Evolutionary conservation across 352 stramenopile species (phyloP).

Genomic region (Globisporangium mamillatum): DNA sequence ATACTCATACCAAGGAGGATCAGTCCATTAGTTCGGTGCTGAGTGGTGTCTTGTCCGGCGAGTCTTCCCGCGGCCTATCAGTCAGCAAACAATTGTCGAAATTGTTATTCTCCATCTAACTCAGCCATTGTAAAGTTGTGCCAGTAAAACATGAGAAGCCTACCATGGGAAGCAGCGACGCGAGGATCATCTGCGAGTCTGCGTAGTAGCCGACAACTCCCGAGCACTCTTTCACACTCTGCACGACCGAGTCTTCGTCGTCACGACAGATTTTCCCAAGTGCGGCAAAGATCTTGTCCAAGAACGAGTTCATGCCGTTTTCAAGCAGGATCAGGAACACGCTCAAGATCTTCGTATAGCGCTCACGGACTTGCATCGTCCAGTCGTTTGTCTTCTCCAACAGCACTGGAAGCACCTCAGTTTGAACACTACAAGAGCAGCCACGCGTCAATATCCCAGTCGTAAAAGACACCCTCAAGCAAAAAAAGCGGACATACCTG

Average conservation of each 20-base stretch:
- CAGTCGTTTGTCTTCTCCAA: constrained; percentile 77
- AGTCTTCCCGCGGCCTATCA: constrained; percentile 46
- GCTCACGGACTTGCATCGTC: constrained; percentile 74
- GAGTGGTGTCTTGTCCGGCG: constrained; percentile 70
- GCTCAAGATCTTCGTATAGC: constrained; percentile 69
- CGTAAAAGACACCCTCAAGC: background rate
- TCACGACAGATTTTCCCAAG: constrained; percentile 74
- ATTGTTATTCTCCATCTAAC: background rate
- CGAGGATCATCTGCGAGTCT: constrained; percentile 70
- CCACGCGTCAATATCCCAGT: background rate
- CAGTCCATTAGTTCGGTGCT: constrained; percentile 76
- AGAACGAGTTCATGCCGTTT: constrained; percentile 58
- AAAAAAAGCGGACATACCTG: constrained; percentile 18
- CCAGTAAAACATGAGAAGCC: background rate
- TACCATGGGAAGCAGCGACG: constrained; percentile 71
- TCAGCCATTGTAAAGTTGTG: background rate
- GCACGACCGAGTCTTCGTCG: constrained; percentile 60
- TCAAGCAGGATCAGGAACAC: constrained; percentile 67
- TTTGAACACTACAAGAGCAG: constrained; percentile 30
- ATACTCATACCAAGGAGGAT: constrained; percentile 81
- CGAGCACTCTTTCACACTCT: constrained; percentile 63
- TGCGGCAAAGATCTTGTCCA: constrained; percentile 73
- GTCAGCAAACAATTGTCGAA: background rate
- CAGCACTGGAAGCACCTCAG: constrained; percentile 47
- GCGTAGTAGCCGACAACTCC: constrained; percentile 65